Evolutionary conservation across 1,284 basidiomycete genomes (phyloP), one percentile per base, ranked within the genome.

Genomic region (Ustilago esculenta): DNA sequence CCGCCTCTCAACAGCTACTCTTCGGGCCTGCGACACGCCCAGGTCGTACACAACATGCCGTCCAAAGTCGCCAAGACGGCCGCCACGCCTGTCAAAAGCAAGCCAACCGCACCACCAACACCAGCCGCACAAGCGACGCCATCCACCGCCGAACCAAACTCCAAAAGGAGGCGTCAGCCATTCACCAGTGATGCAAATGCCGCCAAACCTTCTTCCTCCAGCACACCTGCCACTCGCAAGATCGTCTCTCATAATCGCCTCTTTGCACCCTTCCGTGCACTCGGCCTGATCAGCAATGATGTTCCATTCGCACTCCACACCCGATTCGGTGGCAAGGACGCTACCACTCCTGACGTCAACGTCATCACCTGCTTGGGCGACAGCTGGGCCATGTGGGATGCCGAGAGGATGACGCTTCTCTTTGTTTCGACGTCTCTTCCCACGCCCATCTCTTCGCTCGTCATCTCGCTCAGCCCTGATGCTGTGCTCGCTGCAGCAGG

Each of bases 331-430:
- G 87, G 90, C 78, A 95, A 94, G 82, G 92, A 92, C 29, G 89
- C 92, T 8, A 88, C 90, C 0, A 69, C 63, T 18, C 72, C 81
- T 1, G 77, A 80, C 34, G 71, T 80, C 48, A 90, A 91, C 40
- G 85, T 98, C 43, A 84, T 97, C 36, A 96, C 94, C 12, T 94
- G 92, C 75, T 83, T 98, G 5, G 95, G 95, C 14, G 88, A 86
- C 65, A 89, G 91, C 72, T 98, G 95, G 95, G 91, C 92, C 18
- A 86, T 98, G 83, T 98, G 95, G 95, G 93, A 97, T 78, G 93
- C 92, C 12, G 91, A 89, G 29, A 92, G 90, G 83, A 94, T 98
- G 91, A 87, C 87, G 15, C 84, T 98, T 42, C 85, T 98, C 41
- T 98, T 98, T 81, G 92, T 96, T 59, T 93, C 94, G 90, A 90